These are phyloP conservation scores for Amanita muscaria DNA, from an alignment of 768 basidiomycete genomes.

Conservation along the genomic window DNA sequence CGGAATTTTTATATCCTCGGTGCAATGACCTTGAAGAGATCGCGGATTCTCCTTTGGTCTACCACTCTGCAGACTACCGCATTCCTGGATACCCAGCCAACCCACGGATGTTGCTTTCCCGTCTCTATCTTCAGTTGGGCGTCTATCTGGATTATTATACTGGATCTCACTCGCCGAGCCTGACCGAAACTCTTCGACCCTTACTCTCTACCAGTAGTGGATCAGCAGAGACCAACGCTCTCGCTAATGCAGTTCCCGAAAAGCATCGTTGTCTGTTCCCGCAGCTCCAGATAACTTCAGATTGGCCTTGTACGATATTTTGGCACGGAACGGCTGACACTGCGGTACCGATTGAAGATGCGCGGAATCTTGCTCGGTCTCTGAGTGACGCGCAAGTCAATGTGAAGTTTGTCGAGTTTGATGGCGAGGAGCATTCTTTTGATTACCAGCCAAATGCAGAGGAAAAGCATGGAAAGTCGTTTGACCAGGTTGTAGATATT, in stretches of 20 bases:
- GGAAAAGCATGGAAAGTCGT: conserved; percentile 25
- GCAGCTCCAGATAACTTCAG: conserved; percentile 29
- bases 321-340: conserved; percentile 43
- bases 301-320: conserved; percentile 42
- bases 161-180: conserved; percentile 34
- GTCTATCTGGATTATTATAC: conserved; percentile 51
- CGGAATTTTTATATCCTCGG: conserved; percentile 39
- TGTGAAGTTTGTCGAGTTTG: conserved; percentile 27
- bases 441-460: conserved; percentile 42
- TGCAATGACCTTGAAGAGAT: conserved; percentile 16
- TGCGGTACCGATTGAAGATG: conserved; percentile 34
- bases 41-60: conserved; percentile 38
- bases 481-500: conserved; percentile 31
- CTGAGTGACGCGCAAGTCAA: conserved; percentile 28
- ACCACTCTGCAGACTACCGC: conserved; percentile 32
- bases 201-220: conserved; percentile 10
- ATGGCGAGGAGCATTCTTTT: conserved; percentile 46
- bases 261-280: conserved; percentile 35
- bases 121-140: conserved; percentile 54
- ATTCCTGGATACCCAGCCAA: conserved; percentile 56
- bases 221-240: conserved; percentile 2
- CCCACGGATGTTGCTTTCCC: conserved; percentile 48
- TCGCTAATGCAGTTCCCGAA: conserved; percentile 21
- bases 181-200: conserved; percentile 35
- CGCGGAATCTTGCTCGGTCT: conserved; percentile 25